Evolutionary conservation across 2,329 filamentous ascomycete species (phyloP).

Genomic region (Cercospora sp.): DNA sequence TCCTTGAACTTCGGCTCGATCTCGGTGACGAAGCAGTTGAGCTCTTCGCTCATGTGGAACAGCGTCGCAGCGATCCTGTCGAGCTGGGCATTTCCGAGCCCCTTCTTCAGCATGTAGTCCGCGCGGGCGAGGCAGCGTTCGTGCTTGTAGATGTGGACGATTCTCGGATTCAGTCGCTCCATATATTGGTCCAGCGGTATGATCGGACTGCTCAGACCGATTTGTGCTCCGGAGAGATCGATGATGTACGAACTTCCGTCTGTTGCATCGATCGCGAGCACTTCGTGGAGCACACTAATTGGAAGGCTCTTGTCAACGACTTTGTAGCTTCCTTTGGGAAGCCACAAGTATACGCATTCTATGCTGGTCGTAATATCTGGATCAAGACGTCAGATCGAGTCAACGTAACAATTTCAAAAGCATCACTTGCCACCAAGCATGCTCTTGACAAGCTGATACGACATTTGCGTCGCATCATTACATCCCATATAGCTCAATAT

Average conservation of each 20-base stretch:
- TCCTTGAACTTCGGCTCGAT: not conserved
- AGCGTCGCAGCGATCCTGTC: not conserved
- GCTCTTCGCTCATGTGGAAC: not conserved
- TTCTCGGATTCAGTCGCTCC: not conserved
- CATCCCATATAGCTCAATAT: constrained; percentile 3
- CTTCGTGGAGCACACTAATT: not conserved
- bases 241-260: constrained; percentile 7
- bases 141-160: not conserved
- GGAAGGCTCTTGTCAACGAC: not conserved
- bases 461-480: not conserved
- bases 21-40: not conserved
- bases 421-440: not conserved
- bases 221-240: constrained; percentile 6
- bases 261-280: not conserved
- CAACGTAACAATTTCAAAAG: not conserved
- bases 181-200: not conserved
- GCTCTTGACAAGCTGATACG: constrained; percentile 1
- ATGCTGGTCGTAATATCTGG: constrained; percentile 3
- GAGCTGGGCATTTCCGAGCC: not conserved
- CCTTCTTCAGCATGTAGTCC: not conserved
- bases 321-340: not conserved
- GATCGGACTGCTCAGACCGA: not conserved
- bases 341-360: not conserved
- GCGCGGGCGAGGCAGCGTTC: not conserved
- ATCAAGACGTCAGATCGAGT: not conserved